Percentiles rank a stretch among this genome's conserved stretches.
These are phyloP conservation scores for Theileria annulata DNA, from an alignment of 169 alveolate genomes.

Conservation along the genomic window DNA sequence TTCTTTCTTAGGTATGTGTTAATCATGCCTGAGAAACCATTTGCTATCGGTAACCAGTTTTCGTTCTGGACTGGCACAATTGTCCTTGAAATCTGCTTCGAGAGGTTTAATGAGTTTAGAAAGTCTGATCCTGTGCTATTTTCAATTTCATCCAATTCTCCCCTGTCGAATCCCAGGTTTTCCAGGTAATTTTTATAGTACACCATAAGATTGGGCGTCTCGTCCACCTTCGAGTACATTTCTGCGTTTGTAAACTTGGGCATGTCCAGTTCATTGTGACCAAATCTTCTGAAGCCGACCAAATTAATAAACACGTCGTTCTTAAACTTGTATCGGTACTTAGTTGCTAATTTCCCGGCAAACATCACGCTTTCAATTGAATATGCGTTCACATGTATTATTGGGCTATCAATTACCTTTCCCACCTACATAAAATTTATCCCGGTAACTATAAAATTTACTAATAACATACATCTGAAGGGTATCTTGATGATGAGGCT, in stretches of 20 bases:
- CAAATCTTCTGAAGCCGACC: slow-evolving; percentile 90
- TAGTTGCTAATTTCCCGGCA: slow-evolving; percentile 87
- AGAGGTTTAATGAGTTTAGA: slow-evolving; percentile 2
- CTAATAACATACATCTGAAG: slow-evolving; percentile 77
- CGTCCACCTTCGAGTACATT: slow-evolving; percentile 85
- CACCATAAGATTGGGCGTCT: slow-evolving; percentile 79
- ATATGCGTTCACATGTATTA: slow-evolving; percentile 93
- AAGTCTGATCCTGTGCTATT: slow-evolving; percentile 49
- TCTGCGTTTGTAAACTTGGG: slow-evolving; percentile 93
- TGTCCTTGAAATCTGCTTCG: slow-evolving; percentile 73
- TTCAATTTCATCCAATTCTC: slow-evolving; percentile 75
- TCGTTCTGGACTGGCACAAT: slow-evolving; percentile 75
- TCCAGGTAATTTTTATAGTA: slow-evolving; percentile 80
- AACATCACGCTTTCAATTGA: slow-evolving; percentile 90
- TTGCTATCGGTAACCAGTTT: slow-evolving; percentile 25
- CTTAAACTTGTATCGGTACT: slow-evolving; percentile 85
- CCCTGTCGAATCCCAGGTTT: slow-evolving; percentile 74
- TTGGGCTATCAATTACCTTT: slow-evolving; percentile 90
- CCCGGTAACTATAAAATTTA: slow-evolving; percentile 38
- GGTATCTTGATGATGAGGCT: slow-evolving; percentile 85
- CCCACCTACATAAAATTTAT: slow-evolving; percentile 66
- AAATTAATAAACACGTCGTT: slow-evolving; percentile 89
- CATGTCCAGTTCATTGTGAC: slow-evolving; percentile 94
- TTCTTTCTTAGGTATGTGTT: neutral
- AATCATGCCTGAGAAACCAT: neutral